Percentiles rank a stretch among this genome's conserved stretches.
phyloP scores from a whole-genome alignment of 2,329 filamentous ascomycete genomes.

The Chaetomiaceae sp. region DNA sequence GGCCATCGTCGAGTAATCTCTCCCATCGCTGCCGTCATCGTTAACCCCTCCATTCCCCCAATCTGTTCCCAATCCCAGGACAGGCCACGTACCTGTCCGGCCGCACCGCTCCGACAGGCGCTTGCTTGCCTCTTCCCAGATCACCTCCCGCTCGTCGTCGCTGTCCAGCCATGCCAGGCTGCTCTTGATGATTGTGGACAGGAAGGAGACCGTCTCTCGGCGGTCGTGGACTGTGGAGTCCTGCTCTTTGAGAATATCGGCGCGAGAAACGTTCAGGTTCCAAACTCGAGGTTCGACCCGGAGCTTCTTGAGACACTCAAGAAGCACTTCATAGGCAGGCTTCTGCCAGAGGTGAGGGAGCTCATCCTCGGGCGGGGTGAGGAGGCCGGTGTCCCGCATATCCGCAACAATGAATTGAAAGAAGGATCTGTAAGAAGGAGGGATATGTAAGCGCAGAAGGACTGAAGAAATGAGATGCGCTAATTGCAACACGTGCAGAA shows the following conservation, averaged over 20 bases:
- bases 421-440: neutral
- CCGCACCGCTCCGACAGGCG: conserved; percentile 84
- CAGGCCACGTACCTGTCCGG: conserved; percentile 51
- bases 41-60: neutral
- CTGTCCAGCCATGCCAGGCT: conserved; percentile 63
- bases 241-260: conserved; percentile 40
- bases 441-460: neutral
- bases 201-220: conserved; percentile 58
- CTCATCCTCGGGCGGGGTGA: conserved; percentile 53
- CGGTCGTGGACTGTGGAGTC: conserved; percentile 32
- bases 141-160: conserved; percentile 59
- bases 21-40: conserved; percentile 43
- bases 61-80: too few relatives aligned
- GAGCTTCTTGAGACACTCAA: conserved; percentile 62
- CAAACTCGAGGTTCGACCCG: conserved; percentile 65
- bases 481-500: neutral
- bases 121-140: conserved; percentile 76
- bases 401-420: neutral
- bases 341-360: conserved; percentile 80
- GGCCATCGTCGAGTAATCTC: conserved; percentile 54
- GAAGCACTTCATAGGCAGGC: conserved; percentile 61
- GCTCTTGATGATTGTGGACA: conserved; percentile 65
- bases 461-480: neutral
- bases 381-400: conserved; percentile 24
- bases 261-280: conserved; percentile 45